Evolutionary conservation across 352 stramenopile genomes (phyloP).

Genomic region (Globisporangium nodosum): DNA sequence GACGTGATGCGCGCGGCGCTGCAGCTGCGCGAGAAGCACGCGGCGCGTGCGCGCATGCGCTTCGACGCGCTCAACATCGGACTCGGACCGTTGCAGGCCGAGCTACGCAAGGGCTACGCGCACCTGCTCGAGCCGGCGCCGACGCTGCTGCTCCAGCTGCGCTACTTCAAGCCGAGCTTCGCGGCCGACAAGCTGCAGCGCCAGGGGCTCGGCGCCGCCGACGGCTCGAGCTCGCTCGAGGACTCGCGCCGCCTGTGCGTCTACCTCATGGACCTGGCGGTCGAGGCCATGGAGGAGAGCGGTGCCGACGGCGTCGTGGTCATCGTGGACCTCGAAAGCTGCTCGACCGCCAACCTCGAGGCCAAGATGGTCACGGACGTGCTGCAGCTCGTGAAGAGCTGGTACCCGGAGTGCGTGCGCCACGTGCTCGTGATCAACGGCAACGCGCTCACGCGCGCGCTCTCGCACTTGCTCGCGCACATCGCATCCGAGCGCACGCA

Average conservation of each 20-base stretch:
- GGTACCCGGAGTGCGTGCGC: constrained; percentile 62
- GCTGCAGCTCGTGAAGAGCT: constrained; percentile 48
- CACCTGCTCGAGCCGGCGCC: constrained; percentile 62
- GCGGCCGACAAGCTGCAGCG: constrained; percentile 51
- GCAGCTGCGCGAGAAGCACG: constrained; percentile 66
- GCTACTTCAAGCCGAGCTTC: constrained; percentile 61
- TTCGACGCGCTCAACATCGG: constrained; percentile 65
- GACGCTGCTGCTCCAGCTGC: constrained; percentile 52
- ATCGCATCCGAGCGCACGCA: constrained; percentile 38
- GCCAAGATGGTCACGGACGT: constrained; percentile 63
- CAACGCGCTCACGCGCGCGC: constrained; percentile 39
- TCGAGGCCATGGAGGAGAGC: constrained; percentile 70
- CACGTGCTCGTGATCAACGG: constrained; percentile 60
- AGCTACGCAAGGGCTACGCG: constrained; percentile 73
- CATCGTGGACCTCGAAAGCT: constrained; percentile 56
- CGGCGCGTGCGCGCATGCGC: constrained; percentile 33
- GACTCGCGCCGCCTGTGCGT: constrained; percentile 60
- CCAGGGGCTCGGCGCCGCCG: constrained; percentile 40
- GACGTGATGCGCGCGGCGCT: constrained; percentile 69
- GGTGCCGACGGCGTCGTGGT: constrained; percentile 58
- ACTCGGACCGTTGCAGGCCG: constrained; percentile 45
- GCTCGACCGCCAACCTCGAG: constrained; percentile 41
- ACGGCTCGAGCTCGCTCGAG: constrained; percentile 61
- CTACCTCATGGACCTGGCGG: constrained; percentile 71
- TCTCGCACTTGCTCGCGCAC: constrained; percentile 53